Evolutionary conservation across 257 asterid genomes (phyloP).

Genomic region (Capsicum rhomboideum): DNA sequence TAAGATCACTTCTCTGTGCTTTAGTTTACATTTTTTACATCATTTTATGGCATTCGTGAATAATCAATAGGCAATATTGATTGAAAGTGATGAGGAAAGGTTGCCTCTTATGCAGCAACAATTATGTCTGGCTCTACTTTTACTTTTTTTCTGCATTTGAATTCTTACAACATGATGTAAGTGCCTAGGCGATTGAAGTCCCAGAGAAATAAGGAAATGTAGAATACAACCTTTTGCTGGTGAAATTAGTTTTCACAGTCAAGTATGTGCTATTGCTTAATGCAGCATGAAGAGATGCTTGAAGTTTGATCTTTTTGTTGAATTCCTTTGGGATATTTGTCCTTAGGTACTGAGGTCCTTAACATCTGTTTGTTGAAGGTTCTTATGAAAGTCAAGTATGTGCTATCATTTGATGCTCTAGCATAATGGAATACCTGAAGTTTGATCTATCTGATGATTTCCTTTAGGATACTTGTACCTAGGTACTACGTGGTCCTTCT

Average conservation of each 20-base stretch:
- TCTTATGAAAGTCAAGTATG: not conserved
- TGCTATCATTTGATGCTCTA: not conserved
- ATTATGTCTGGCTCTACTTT: not conserved
- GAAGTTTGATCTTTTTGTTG: not conserved
- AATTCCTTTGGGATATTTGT: not conserved
- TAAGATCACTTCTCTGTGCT: not conserved
- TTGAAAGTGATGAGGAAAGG: not conserved
- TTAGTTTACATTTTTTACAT: not conserved
- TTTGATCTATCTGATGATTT: not conserved
- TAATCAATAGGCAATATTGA: not conserved
- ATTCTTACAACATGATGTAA: not conserved
- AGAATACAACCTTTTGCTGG: not conserved
- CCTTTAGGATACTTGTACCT: not conserved
- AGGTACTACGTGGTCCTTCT: not conserved
- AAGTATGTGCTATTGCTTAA: not conserved
- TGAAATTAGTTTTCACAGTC: not conserved
- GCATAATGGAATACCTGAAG: not conserved
- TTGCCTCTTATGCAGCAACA: not conserved
- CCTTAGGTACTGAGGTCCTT: not conserved
- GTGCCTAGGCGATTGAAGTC: not conserved
- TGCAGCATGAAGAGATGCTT: not conserved
- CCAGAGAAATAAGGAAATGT: not conserved
- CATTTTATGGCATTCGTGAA: not conserved
- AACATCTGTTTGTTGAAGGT: not conserved
- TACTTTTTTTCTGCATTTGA: not conserved